Base-by-base conservation (phyloP, 1,139 yeast genomes). In the Zhuliangozyma blackwelliae region DNA sequence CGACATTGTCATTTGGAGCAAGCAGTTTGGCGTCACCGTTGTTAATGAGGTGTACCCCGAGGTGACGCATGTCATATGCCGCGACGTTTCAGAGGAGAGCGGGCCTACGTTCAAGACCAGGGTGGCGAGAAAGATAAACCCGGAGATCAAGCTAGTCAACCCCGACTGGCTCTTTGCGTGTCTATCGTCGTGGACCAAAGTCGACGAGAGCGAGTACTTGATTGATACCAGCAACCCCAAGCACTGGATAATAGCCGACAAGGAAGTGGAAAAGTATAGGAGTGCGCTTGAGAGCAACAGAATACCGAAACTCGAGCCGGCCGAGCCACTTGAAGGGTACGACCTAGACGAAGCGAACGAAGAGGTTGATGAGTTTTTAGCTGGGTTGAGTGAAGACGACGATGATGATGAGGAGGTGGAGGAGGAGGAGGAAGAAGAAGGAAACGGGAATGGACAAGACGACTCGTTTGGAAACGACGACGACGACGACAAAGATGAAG, bases 161-260 rank as follows among this genome's bases (percentile, higher is more conserved):
- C 89, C 95, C 2, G 94, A 85, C 52, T 92, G 98, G 98, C 61
- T 92, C 4, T 89, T 89, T 63, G 82, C 85, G 20, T 86, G 96
- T 55, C 69, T 92, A 46, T 80, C 89, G 11, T 62, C 72, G 13
- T 92, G 98, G 97, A 65, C 68, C 36, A 75, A 74, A 37, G 81
- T 80, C 0, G 79, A 82, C 25, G 95, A 85, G 49, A 65, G 57
- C 3, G 77, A 75, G 7, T 89, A 71, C 54, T 59, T 71, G 35
- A 63, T 89, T n/a, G 60, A 65, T 9, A 68, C 76, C 10, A 68
- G 65, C 10, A 65, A 60, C 11, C 53, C 52, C 10, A 50, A 45
- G 22, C 63, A 71, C 29, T 69, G 75, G 75, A 47, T 46, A 21
- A 65, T 77, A 8, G 61, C 68, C 23, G 65, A 64, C 6, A 51